Conservation (phyloP, 352 stramenopile genomes). For the Globisporangium rhizosaccharum region DNA sequence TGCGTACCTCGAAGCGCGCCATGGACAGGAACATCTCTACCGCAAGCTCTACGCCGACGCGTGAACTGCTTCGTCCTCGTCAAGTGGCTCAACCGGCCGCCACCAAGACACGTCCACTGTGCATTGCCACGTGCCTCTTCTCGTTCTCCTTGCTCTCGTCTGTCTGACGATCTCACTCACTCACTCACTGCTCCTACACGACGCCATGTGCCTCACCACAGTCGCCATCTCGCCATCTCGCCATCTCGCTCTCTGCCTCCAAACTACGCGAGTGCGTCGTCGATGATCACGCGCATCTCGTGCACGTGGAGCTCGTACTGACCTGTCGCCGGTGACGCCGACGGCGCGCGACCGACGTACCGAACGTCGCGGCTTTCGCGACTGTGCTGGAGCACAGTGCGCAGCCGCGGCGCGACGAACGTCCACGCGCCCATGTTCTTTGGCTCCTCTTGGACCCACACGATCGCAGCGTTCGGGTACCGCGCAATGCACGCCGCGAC, state of each 20-base stretch:
- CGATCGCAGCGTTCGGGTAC: slow-evolving; percentile 95
- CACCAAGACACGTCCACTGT: no score
- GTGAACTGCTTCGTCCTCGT: background rate
- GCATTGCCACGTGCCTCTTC: no score
- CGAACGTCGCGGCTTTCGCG: slow-evolving; percentile 44
- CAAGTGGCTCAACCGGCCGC: no score
- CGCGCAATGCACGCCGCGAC: slow-evolving; percentile 85
- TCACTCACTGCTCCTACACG: no score
- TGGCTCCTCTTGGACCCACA: slow-evolving; percentile 98
- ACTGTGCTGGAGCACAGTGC: slow-evolving; percentile 90
- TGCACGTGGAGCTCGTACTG: slow-evolving; percentile 92
- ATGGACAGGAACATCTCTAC: slow-evolving; percentile 71
- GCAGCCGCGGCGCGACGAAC: slow-evolving; percentile 90
- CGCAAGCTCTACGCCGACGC: slow-evolving; percentile 49
- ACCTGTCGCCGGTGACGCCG: slow-evolving; percentile 94
- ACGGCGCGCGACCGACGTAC: slow-evolving; percentile 94
- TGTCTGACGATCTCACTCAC: background rate
- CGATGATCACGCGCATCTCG: slow-evolving; percentile 92
- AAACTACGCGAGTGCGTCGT: slow-evolving; percentile 60
- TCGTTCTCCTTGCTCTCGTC: background rate
- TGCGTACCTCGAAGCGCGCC: slow-evolving; percentile 52
- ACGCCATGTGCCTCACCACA: no score
- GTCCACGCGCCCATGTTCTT: slow-evolving; percentile 98
- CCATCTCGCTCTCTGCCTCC: no score
- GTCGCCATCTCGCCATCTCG: no score